Percentiles rank a stretch among this genome's conserved stretches.
Conservation (phyloP, 2,329 filamentous ascomycete species). For the Chaetomium olivaceum region DNA sequence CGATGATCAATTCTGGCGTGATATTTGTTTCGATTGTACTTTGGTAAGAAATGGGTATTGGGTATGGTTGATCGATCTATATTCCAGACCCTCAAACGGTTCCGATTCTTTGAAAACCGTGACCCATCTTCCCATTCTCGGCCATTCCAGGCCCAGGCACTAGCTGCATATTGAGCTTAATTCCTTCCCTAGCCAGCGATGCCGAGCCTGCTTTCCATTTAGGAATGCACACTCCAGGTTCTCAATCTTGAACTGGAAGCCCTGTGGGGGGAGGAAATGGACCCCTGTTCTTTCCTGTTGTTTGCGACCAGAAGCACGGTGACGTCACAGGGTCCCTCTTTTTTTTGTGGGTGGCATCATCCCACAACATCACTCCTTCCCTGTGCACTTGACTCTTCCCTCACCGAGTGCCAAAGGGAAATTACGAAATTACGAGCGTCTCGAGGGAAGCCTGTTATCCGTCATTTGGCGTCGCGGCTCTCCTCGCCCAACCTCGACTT, state of each 20-base stretch:
- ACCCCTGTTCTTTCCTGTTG: background rate
- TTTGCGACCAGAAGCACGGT: background rate
- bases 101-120: too few species aligned
- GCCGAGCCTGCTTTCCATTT: background rate
- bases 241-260: background rate
- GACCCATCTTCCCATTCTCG: too few species aligned
- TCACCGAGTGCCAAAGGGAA: background rate
- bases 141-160: background rate
- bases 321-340: slow-evolving; percentile 6
- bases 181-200: background rate
- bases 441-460: background rate
- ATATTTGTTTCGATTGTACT: background rate
- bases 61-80: background rate
- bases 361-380: slow-evolving; percentile 2
- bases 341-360: background rate
- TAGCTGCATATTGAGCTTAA: background rate
- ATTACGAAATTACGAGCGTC: background rate
- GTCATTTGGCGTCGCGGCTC: background rate
- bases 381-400: background rate
- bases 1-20: background rate
- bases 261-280: background rate
- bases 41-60: background rate
- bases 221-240: background rate
- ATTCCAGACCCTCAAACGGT: background rate
- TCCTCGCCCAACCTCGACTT: background rate